Percentiles rank a stretch among this genome's conserved stretches.
These are phyloP conservation scores for Solanum dulcamara DNA, from an alignment of 257 asterid species.

Conservation along the genomic window DNA sequence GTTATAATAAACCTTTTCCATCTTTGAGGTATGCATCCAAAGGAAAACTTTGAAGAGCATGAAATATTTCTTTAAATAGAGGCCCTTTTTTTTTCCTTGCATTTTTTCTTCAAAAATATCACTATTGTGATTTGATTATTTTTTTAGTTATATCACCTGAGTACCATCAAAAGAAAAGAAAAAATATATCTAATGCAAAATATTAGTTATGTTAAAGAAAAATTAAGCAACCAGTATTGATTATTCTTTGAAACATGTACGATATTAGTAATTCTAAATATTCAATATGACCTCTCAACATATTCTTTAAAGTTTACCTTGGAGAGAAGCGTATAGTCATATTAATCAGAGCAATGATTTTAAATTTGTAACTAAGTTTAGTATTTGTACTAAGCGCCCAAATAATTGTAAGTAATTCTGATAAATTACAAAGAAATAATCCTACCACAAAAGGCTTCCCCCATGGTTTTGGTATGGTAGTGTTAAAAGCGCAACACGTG, in stretches of 20 bases:
- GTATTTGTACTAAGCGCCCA: not conserved
- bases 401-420: not conserved
- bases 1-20: too few species aligned
- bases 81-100: not conserved
- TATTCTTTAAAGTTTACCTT: not conserved
- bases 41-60: too few species aligned
- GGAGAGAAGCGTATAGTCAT: not conserved
- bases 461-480: not conserved
- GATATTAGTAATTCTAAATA: not conserved
- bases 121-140: too few species aligned
- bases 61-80: not conserved
- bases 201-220: not conserved
- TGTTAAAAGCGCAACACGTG: accelerated
- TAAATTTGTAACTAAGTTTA: not conserved
- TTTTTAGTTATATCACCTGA: too few species aligned
- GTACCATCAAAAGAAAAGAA: too few species aligned
- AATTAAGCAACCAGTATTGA: not conserved
- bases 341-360: not conserved
- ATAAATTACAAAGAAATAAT: not conserved
- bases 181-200: too few species aligned
- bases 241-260: not conserved
- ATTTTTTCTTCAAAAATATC: too few species aligned
- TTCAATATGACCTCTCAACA: not conserved
- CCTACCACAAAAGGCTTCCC: not conserved
- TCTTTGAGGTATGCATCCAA: too few species aligned